phyloP scores from a whole-genome alignment of 2,329 filamentous ascomycete genomes.

The Cladophialophora carrionii region DNA sequence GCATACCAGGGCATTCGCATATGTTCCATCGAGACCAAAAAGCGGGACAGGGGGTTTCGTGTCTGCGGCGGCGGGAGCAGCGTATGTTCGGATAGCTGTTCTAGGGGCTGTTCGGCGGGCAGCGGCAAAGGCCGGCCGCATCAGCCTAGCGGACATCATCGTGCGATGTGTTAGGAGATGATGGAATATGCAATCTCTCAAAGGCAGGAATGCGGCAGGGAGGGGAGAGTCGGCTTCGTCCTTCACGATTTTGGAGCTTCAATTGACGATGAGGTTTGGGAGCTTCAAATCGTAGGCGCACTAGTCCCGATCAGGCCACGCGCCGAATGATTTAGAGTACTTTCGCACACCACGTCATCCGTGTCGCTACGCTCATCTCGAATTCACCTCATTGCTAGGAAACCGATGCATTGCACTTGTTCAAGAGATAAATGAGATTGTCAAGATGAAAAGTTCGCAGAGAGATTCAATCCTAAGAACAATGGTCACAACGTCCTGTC shows the following conservation, averaged over 20 bases:
- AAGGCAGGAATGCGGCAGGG: slow-evolving; percentile 17
- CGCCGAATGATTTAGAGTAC: background rate
- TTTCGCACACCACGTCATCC: background rate
- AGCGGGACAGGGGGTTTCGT: slow-evolving; percentile 85
- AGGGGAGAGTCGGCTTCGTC: slow-evolving; percentile 28
- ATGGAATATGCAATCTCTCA: slow-evolving; percentile 14
- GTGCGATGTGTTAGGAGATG: slow-evolving; percentile 21
- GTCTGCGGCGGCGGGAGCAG: slow-evolving; percentile 63
- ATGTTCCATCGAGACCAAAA: slow-evolving; percentile 96
- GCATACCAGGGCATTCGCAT: slow-evolving; percentile 95
- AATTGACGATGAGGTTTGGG: slow-evolving; percentile 18
- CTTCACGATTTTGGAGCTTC: slow-evolving; percentile 24
- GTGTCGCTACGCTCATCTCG: background rate
- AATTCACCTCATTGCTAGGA: background rate
- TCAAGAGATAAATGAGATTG: background rate
- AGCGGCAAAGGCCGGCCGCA: slow-evolving; percentile 56
- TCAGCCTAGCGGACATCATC: slow-evolving; percentile 39
- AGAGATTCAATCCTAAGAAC: background rate
- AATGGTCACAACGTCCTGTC: background rate
- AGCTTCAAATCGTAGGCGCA: slow-evolving; percentile 4
- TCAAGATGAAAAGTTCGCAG: background rate
- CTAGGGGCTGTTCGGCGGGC: slow-evolving; percentile 62
- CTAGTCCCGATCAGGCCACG: slow-evolving; percentile 20
- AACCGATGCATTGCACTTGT: background rate
- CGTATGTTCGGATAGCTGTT: slow-evolving; percentile 73